These are phyloP conservation scores for Graphium sp. DNA, from an alignment of 2,329 filamentous ascomycete species.

Conservation along the genomic window DNA sequence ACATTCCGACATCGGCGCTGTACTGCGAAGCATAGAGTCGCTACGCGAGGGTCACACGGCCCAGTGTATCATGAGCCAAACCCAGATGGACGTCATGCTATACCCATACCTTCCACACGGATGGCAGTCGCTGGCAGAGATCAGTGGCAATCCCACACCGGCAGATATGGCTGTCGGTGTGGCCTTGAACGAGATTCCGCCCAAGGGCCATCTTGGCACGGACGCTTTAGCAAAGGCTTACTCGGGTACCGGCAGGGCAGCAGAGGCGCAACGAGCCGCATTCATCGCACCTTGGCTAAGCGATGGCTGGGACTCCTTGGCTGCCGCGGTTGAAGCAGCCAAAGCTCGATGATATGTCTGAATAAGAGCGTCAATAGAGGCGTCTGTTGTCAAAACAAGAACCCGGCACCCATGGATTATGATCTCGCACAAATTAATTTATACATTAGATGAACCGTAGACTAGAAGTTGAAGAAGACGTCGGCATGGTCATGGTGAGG, in stretches of 20 bases:
- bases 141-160: slow-evolving; percentile 32
- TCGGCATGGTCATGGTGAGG: too few relatives aligned
- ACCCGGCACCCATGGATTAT: not conserved
- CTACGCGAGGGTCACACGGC: slow-evolving; percentile 30
- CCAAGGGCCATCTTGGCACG: slow-evolving; percentile 49
- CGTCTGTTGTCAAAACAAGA: too few relatives aligned
- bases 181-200: slow-evolving; percentile 59
- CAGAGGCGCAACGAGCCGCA: slow-evolving; percentile 61
- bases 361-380: not conserved
- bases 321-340: slow-evolving; percentile 12
- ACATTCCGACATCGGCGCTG: slow-evolving; percentile 51
- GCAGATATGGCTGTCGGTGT: slow-evolving; percentile 58
- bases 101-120: slow-evolving; percentile 63
- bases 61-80: slow-evolving; percentile 40
- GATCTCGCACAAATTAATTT: not conserved
- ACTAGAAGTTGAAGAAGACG: too few relatives aligned
- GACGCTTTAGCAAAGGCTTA: slow-evolving; percentile 57
- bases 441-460: too few relatives aligned
- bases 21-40: slow-evolving; percentile 59
- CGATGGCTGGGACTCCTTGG: slow-evolving; percentile 46
- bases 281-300: slow-evolving; percentile 67
- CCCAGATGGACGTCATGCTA: slow-evolving; percentile 64
- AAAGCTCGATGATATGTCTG: not conserved
- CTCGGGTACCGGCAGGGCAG: slow-evolving; percentile 51
- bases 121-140: slow-evolving; percentile 59